Evolutionary conservation across 805 yeast genomes (phyloP).

Genomic region (Hanseniaspora guilliermondii): DNA sequence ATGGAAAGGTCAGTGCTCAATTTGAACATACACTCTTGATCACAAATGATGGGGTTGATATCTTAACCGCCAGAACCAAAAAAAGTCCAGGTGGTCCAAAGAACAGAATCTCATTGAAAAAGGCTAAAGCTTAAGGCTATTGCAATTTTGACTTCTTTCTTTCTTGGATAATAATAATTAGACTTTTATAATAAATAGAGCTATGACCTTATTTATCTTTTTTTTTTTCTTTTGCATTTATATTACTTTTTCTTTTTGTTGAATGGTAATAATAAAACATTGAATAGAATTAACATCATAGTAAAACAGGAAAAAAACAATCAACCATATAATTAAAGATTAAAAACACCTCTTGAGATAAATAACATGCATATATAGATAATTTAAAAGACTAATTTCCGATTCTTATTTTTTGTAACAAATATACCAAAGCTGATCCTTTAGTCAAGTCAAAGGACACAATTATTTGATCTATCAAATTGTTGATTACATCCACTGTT

Average conservation of each 20-base stretch:
- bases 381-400: background rate
- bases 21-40: conserved; percentile 88
- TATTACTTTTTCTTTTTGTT: too few species aligned
- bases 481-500: background rate
- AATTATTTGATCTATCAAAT: background rate
- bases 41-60: conserved; percentile 87
- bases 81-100: conserved; percentile 83
- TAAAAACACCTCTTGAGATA: background rate
- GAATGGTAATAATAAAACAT: background rate
- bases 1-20: conserved; percentile 84
- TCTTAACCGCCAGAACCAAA: conserved; percentile 68
- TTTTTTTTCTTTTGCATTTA: background rate
- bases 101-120: conserved; percentile 32
- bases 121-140: background rate
- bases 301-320: too few species aligned
- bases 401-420: background rate
- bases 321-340: too few species aligned
- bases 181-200: background rate
- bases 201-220: background rate
- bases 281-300: background rate
- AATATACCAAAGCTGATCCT: background rate
- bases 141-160: too few species aligned
- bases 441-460: background rate
- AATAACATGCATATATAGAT: conserved; percentile 5
- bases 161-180: background rate